phyloP scores from a whole-genome alignment of 2,329 filamentous ascomycete species.

The Coniochaeta sp. region DNA sequence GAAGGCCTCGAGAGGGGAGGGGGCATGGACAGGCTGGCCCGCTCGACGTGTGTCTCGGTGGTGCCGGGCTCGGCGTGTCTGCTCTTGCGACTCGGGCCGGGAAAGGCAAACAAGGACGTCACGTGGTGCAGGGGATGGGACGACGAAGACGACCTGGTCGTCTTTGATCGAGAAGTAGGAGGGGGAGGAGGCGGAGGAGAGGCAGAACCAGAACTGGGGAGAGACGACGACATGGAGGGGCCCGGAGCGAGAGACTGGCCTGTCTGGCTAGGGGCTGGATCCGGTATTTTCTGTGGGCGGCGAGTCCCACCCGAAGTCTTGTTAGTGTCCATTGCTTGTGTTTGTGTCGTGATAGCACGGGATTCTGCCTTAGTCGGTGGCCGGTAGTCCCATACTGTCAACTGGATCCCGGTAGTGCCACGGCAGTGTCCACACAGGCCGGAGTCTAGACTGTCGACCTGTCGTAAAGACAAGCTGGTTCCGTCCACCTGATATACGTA shows the following conservation, averaged over 20 bases:
- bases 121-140: constrained; percentile 26
- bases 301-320: neutral
- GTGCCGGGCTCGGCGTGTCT: constrained; percentile 53
- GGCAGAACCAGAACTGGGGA: neutral
- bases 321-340: neutral
- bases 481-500: neutral
- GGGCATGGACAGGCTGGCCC: constrained; percentile 59
- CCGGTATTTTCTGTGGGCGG: neutral
- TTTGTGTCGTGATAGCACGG: neutral
- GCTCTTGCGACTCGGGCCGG: constrained; percentile 41
- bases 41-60: constrained; percentile 48
- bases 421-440: neutral
- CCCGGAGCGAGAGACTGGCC: too few relatives aligned
- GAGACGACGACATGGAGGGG: neutral
- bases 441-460: neutral
- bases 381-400: neutral
- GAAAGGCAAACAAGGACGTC: constrained; percentile 31
- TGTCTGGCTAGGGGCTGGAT: neutral
- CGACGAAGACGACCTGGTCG: constrained; percentile 8
- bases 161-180: neutral
- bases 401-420: neutral
- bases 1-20: constrained; percentile 35
- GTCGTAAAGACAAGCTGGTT: neutral
- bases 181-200: neutral
- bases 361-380: too few relatives aligned